A percentile compares a stretch with the other conserved stretches of the same genome.
These are phyloP conservation scores for Adansonia rubrostipa DNA, from an alignment of 441 rosid genomes.

Conservation along the genomic window DNA sequence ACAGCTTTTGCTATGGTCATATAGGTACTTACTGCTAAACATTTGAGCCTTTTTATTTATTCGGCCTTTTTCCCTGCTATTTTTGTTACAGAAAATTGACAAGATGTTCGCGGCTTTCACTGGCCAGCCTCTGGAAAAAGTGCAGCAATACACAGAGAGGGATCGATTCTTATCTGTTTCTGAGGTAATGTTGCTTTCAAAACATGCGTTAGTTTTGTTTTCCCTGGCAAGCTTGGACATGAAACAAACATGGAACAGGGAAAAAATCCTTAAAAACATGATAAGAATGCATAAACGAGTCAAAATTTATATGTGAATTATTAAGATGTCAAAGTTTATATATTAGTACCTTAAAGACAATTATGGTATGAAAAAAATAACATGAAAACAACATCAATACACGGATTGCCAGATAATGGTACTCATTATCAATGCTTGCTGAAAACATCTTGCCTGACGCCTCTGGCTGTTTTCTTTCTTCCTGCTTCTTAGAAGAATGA, in stretches of 20 bases:
- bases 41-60: not conserved
- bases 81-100: slow-evolving; percentile 76
- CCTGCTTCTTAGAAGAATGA: not conserved
- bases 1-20: too few species aligned
- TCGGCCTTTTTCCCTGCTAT: slow-evolving; percentile 17
- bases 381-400: too few species aligned
- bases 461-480: not conserved
- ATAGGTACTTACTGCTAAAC: not conserved
- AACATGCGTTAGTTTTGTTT: too few species aligned
- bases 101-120: slow-evolving; percentile 81
- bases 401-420: too few species aligned
- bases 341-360: too few species aligned
- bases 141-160: slow-evolving; percentile 79
- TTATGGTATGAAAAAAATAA: too few species aligned
- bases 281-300: too few species aligned
- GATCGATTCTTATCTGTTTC: slow-evolving; percentile 79
- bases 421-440: not conserved
- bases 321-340: too few species aligned
- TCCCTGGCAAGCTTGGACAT: too few species aligned
- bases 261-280: too few species aligned
- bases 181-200: slow-evolving; percentile 57
- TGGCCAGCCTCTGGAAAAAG: slow-evolving; percentile 86
- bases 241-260: too few species aligned
- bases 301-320: too few species aligned
- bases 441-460: not conserved